Evolutionary conservation across 495 filamentous ascomycete genomes (phyloP).

Genomic region (Choiromyces venosus): DNA sequence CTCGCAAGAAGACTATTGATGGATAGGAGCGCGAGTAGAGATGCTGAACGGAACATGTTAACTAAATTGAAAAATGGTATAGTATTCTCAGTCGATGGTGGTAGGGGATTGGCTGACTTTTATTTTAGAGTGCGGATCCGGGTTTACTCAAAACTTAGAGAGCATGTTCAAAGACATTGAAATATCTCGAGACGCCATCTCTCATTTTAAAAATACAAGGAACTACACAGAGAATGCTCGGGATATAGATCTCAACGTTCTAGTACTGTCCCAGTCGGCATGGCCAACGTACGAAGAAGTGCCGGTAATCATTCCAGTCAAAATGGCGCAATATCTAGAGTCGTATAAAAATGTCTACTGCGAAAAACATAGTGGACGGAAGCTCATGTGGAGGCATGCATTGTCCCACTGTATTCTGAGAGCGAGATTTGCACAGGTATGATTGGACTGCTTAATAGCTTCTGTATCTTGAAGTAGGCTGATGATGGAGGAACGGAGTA

Average conservation of each 20-base stretch:
- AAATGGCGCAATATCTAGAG: slow-evolving; percentile 60
- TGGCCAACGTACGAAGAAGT: slow-evolving; percentile 92
- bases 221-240: slow-evolving; percentile 45
- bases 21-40: slow-evolving; percentile 83
- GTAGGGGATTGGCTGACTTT: slow-evolving; percentile 3
- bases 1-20: slow-evolving; percentile 82
- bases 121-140: slow-evolving; percentile 71
- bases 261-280: slow-evolving; percentile 73
- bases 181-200: slow-evolving; percentile 76
- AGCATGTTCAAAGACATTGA: slow-evolving; percentile 99
- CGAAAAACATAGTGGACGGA: slow-evolving; percentile 76
- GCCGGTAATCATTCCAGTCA: slow-evolving; percentile 64
- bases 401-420: slow-evolving; percentile 79
- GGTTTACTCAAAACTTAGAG: slow-evolving; percentile 93
- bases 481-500: neutral
- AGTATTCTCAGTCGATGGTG: slow-evolving; percentile 10
- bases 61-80: slow-evolving; percentile 72
- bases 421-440: slow-evolving; percentile 61
- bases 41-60: slow-evolving; percentile 94
- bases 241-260: slow-evolving; percentile 75
- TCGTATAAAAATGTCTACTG: slow-evolving; percentile 78
- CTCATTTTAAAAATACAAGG: slow-evolving; percentile 57
- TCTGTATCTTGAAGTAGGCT: neutral
- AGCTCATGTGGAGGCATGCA: slow-evolving; percentile 85
- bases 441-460: neutral